Conservation (phyloP, 495 filamentous ascomycete genomes). For the Chaetomidium leptoderma region DNA sequence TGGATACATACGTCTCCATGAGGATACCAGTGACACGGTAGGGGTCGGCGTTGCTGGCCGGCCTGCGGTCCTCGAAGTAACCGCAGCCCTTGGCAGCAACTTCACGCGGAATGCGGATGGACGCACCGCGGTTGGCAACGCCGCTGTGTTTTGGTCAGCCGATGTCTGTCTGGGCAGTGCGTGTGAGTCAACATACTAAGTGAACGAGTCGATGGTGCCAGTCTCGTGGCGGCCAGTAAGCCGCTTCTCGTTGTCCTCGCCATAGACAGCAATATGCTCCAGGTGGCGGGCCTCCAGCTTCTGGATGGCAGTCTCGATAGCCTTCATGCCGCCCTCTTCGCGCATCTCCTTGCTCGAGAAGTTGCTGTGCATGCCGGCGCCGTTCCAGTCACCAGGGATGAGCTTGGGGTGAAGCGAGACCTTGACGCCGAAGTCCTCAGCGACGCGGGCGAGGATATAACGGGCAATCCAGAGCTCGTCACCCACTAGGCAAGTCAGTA, state of each 20-base stretch:
- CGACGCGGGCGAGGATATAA: conserved; percentile 91
- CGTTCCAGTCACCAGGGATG: conserved; percentile 99
- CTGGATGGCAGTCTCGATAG: conserved; percentile 65
- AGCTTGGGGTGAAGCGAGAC: conserved; percentile 97
- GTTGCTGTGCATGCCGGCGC: conserved; percentile 94
- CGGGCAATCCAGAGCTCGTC: conserved; percentile 97
- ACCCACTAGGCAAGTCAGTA: conserved; percentile 55
- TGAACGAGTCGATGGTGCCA: conserved; percentile 84
- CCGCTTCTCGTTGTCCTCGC: conserved; percentile 85
- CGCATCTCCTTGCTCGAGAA: conserved; percentile 86
- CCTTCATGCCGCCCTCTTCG: conserved; percentile 88
- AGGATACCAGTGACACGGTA: conserved; percentile 56
- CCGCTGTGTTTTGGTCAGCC: conserved; percentile 41
- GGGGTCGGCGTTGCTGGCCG: conserved; percentile 91
- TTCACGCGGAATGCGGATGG: conserved; percentile 86
- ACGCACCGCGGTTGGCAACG: conserved; percentile 89
- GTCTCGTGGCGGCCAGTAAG: conserved; percentile 97
- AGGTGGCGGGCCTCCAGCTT: conserved; percentile 76
- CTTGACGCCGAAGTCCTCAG: conserved; percentile 95
- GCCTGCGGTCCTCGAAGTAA: conserved; percentile 96
- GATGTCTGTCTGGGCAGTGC: not conserved
- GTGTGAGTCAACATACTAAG: conserved; percentile 43
- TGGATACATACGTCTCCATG: conserved; percentile 28
- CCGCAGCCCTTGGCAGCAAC: conserved; percentile 90
- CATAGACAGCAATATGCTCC: conserved; percentile 97